Evolutionary conservation across 192 early-diverging fungal genomes (phyloP).

Genomic region (Rhizophagus sp.): DNA sequence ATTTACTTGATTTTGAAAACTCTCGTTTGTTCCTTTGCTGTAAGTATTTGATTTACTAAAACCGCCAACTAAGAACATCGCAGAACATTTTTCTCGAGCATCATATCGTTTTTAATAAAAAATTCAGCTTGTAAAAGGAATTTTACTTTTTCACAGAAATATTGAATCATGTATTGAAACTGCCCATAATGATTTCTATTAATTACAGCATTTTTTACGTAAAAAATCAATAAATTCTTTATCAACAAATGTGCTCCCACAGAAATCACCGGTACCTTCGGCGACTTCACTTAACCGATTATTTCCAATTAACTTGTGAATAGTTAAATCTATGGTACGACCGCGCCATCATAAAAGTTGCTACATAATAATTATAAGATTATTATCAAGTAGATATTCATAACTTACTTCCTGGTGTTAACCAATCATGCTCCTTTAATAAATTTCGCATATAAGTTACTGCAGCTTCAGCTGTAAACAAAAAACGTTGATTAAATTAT

Average conservation of each 20-base stretch:
- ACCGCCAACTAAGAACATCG: conserved; percentile 44
- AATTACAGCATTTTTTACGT: conserved; percentile 42
- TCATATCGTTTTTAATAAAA: conserved; percentile 41
- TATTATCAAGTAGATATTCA: neutral
- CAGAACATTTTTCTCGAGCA: conserved; percentile 19
- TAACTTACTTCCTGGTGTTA: neutral
- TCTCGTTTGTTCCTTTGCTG: conserved; percentile 36
- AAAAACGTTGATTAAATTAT: too few species aligned
- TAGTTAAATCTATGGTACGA: conserved; percentile 47
- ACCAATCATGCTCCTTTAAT: neutral
- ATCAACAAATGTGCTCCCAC: conserved; percentile 45
- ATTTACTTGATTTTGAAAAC: conserved; percentile 33
- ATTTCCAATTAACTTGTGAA: neutral
- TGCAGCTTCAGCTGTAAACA: neutral
- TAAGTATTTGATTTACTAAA: conserved; percentile 40
- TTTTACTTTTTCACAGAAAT: neutral
- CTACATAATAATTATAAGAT: neutral
- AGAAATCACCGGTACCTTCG: conserved; percentile 33
- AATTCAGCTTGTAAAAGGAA: neutral
- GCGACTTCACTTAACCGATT: conserved; percentile 36
- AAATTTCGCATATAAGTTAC: neutral
- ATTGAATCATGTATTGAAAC: neutral
- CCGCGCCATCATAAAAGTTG: conserved; percentile 43
- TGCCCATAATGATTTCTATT: conserved; percentile 27
- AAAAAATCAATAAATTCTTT: conserved; percentile 45